Base-by-base conservation (phyloP, 371 early-diverging fungal genomes). In the Mortierella sp. region DNA sequence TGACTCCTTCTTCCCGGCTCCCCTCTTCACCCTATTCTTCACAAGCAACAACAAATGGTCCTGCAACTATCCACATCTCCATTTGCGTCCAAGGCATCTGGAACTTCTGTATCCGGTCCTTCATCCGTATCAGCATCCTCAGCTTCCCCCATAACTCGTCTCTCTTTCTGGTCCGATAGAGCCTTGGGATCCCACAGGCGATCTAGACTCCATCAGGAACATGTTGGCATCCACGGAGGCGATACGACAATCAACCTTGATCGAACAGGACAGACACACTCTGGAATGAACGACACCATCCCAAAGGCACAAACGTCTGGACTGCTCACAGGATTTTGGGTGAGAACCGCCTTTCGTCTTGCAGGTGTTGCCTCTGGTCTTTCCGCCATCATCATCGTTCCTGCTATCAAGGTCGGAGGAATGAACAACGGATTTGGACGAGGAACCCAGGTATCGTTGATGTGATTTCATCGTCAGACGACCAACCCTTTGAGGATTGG, bases 1-100 rank as follows among this genome's bases (percentile, higher is more conserved):
- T 10, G 34, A 7, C 41, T 12, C 51, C 28, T 41, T 19, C 51
- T 28, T 34, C 45, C 17, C 19, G 25, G 37, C 17, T 39, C 19
- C 22, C n/a, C 40, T 8, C 40, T 39, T 27, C 54, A 17, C 28
- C 31, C 51, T 31, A 9, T 51, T n/a, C 19, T n/a, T 24, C 25
- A 51, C 31, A 16, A 51, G 27, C 29, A 16, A 28, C 28, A 2
- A 3, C 27, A 27, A 17, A 71, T 64, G 64, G 60, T 49, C 28
- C 62, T 60, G 25, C 53, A 53, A 28, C 46, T 66, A 41, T 54
- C 72, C 7, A 54, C 62, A 5, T 65, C 61, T 2, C 65, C 71
- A 1, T 56, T 71, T 21, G 55, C 43, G 2, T 17, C 60, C 12
- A 24, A 43, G 43, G 27, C 54, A 34, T 1, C 54, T 5, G 44